Evolutionary conservation across 2,329 filamentous ascomycete genomes (phyloP).

Genomic region (Claviceps cyperi): DNA sequence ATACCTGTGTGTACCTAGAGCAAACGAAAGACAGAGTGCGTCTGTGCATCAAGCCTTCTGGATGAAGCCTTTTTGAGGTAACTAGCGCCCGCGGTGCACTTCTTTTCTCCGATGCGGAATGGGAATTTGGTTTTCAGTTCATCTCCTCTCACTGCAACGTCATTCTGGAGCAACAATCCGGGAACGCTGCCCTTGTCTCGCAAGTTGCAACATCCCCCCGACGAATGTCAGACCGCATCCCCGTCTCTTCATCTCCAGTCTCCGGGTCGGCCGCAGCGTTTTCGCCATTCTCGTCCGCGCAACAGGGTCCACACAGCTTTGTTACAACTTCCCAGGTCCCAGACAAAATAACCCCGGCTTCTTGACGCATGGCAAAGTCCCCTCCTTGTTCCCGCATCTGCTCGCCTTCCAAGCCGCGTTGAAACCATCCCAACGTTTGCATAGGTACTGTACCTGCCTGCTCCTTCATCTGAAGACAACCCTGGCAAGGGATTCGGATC

Average conservation of each 20-base stretch:
- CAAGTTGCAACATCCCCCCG: neutral
- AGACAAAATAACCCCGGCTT: conserved; percentile 9
- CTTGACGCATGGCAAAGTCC: conserved; percentile 11
- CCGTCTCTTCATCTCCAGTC: neutral
- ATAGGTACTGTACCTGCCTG: neutral
- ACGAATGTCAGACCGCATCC: neutral
- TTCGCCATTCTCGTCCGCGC: neutral
- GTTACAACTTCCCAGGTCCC: neutral
- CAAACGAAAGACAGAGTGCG: too few relatives aligned
- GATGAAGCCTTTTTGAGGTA: too few relatives aligned
- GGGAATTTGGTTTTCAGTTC: neutral
- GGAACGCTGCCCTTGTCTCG: neutral
- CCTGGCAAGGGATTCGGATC: neutral
- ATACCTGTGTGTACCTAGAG: too few relatives aligned
- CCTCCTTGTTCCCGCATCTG: neutral
- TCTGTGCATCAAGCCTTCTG: too few relatives aligned
- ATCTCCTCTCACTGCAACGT: neutral
- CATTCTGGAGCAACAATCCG: neutral
- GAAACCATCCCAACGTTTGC: conserved; percentile 6
- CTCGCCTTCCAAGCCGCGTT: neutral
- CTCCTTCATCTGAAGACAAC: conserved; percentile 2
- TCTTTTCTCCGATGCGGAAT: too few relatives aligned
- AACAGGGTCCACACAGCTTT: neutral
- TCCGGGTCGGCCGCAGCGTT: neutral
- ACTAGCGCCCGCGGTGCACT: neutral